Conservation (phyloP, 768 basidiomycete species). For the Lentinus brumalis region DNA sequence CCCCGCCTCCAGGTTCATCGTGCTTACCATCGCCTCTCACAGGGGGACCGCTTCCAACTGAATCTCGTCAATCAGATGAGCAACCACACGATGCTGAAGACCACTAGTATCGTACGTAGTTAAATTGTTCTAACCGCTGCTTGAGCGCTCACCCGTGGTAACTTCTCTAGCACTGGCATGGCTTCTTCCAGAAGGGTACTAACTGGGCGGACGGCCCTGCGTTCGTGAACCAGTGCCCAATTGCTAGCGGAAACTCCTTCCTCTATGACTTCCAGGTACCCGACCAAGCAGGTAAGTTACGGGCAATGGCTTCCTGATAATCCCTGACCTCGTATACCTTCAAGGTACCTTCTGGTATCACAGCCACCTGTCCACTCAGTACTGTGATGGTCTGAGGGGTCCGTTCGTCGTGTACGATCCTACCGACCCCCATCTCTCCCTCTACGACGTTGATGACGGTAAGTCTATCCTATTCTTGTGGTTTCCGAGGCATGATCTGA, state of each 20-base stretch:
- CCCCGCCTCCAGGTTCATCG: background rate
- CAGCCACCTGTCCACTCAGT: conserved; percentile 42
- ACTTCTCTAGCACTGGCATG: conserved; percentile 43
- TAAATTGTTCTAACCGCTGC: background rate
- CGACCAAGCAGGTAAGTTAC: conserved; percentile 25
- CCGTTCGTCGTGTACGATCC: conserved; percentile 34
- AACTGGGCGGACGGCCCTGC: conserved; percentile 48
- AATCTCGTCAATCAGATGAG: conserved; percentile 21
- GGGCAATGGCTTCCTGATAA: background rate
- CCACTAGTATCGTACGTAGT: conserved; percentile 19
- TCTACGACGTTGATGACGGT: conserved; percentile 35
- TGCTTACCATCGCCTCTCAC: background rate
- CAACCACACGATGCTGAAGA: conserved; percentile 22
- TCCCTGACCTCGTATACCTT: background rate
- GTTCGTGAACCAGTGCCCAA: conserved; percentile 45
- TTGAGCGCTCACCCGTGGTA: background rate
- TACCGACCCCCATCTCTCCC: conserved; percentile 27
- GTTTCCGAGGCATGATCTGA: conserved; percentile 28
- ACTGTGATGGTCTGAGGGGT: conserved; percentile 45
- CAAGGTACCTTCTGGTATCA: conserved; percentile 41
- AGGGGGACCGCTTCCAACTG: conserved; percentile 27
- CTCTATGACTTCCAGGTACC: conserved; percentile 38
- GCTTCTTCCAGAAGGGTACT: conserved; percentile 43
- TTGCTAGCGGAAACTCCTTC: conserved; percentile 38
- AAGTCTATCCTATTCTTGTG: background rate